These are phyloP conservation scores for Claviceps capensis DNA, from an alignment of 2,329 filamentous ascomycete species.

Conservation along the genomic window DNA sequence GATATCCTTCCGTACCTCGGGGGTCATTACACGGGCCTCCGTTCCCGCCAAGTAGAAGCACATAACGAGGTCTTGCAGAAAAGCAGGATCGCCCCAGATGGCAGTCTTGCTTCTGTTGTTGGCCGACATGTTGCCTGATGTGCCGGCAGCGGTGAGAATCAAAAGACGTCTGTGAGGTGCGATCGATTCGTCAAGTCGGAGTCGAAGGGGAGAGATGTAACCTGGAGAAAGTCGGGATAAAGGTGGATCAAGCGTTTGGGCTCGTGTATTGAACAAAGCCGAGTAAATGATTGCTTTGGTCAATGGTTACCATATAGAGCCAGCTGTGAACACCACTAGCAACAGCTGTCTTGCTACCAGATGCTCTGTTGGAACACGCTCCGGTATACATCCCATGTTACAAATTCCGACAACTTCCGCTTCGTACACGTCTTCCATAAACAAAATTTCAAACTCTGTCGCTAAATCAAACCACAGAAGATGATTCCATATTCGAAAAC, in stretches of 20 bases:
- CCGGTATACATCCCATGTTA: not conserved
- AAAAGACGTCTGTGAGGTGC: not conserved
- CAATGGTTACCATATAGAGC: not conserved
- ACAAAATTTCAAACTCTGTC: not conserved
- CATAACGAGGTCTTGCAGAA: slow-evolving; percentile 21
- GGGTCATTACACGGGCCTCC: slow-evolving; percentile 13
- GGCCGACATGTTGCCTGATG: not conserved
- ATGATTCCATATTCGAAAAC: not conserved
- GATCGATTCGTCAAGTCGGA: not conserved
- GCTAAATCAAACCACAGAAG: not conserved
- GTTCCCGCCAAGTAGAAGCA: slow-evolving; percentile 19
- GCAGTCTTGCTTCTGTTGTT: not conserved
- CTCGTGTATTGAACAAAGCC: not conserved
- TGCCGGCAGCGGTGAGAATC: not conserved
- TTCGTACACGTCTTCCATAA: not conserved
- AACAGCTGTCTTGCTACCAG: not conserved
- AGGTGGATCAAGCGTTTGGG: not conserved
- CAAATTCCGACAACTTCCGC: not conserved
- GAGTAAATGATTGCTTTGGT: not conserved
- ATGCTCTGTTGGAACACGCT: not conserved
- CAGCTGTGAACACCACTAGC: not conserved
- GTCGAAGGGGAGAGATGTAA: not conserved
- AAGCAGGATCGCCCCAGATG: slow-evolving; percentile 10
- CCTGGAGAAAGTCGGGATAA: not conserved
- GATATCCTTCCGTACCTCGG: slow-evolving; percentile 17